phyloP scores from a whole-genome alignment of 192 early-diverging fungal genomes.

The Spinellus fusiger region DNA sequence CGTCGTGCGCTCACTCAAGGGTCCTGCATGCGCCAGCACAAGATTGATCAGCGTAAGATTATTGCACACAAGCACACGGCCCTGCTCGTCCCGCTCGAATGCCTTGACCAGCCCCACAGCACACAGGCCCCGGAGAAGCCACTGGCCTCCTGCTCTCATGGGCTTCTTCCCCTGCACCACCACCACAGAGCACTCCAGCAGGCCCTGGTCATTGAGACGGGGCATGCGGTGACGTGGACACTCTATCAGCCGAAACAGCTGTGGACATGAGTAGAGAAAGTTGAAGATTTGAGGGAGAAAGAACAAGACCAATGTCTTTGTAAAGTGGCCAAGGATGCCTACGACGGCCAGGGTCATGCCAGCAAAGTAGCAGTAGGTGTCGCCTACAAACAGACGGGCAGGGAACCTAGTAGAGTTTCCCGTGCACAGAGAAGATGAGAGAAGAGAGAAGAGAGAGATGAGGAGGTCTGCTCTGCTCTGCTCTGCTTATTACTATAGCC shows the following conservation, averaged over 20 bases:
- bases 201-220: slow-evolving; percentile 39
- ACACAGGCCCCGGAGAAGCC: slow-evolving; percentile 50
- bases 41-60: slow-evolving; percentile 94
- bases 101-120: slow-evolving; percentile 47
- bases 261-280: slow-evolving; percentile 92
- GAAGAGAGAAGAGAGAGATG: neutral
- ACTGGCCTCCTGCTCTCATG: slow-evolving; percentile 38
- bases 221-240: slow-evolving; percentile 97
- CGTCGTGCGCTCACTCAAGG: slow-evolving; percentile 62
- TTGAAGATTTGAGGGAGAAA: slow-evolving; percentile 98
- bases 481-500: slow-evolving; percentile 7
- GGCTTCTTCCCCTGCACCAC: slow-evolving; percentile 26
- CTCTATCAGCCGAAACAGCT: slow-evolving; percentile 88
- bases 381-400: slow-evolving; percentile 89
- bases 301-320: slow-evolving; percentile 88
- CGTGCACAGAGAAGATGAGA: neutral
- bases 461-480: neutral
- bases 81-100: slow-evolving; percentile 40
- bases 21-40: slow-evolving; percentile 72
- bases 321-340: slow-evolving; percentile 89
- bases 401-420: slow-evolving; percentile 60
- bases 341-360: slow-evolving; percentile 99
- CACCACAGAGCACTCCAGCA: slow-evolving; percentile 34
- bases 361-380: slow-evolving; percentile 96
- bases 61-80: slow-evolving; percentile 55